Percentiles rank a stretch among this genome's conserved stretches.
Conservation (phyloP, 1,284 basidiomycete species). For the Chalciporus sp. region DNA sequence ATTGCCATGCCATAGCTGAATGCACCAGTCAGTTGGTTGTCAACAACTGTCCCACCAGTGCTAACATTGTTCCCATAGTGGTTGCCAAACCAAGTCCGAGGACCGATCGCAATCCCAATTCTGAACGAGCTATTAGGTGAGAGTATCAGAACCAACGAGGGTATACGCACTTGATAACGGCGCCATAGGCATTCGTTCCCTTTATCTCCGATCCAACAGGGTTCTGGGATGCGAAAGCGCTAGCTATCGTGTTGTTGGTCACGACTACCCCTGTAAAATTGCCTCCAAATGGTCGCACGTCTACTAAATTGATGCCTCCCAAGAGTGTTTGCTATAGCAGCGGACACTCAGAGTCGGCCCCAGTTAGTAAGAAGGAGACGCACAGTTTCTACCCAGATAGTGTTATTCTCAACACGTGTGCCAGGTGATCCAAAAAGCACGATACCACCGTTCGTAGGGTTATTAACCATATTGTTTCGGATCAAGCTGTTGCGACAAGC, state of each 20-base stretch:
- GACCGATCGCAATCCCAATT: slow-evolving; percentile 78
- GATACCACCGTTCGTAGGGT: slow-evolving; percentile 81
- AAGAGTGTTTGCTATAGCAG: slow-evolving; percentile 60
- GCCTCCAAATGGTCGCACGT: slow-evolving; percentile 74
- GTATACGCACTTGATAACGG: slow-evolving; percentile 64
- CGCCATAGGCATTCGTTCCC: slow-evolving; percentile 61
- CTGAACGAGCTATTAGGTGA: slow-evolving; percentile 33
- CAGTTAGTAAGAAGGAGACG: slow-evolving; percentile 1
- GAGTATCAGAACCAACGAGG: not conserved
- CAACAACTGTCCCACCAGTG: slow-evolving; percentile 57
- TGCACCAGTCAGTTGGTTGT: slow-evolving; percentile 74
- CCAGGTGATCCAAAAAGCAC: slow-evolving; percentile 85
- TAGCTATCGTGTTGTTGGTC: slow-evolving; percentile 68
- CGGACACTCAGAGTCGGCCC: not conserved
- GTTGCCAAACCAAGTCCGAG: slow-evolving; percentile 76
- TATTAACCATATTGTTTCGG: slow-evolving; percentile 71
- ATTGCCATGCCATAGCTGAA: slow-evolving; percentile 73
- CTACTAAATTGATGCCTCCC: slow-evolving; percentile 84
- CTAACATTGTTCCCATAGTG: slow-evolving; percentile 62
- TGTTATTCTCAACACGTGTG: slow-evolving; percentile 73
- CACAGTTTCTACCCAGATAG: slow-evolving; percentile 71
- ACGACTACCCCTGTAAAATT: slow-evolving; percentile 72
- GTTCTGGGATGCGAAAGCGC: slow-evolving; percentile 61
- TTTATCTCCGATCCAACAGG: slow-evolving; percentile 43
- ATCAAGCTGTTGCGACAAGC: slow-evolving; percentile 70